phyloP scores from a whole-genome alignment of 2,329 filamentous ascomycete genomes.

The Fusarium pseudonygamai region DNA sequence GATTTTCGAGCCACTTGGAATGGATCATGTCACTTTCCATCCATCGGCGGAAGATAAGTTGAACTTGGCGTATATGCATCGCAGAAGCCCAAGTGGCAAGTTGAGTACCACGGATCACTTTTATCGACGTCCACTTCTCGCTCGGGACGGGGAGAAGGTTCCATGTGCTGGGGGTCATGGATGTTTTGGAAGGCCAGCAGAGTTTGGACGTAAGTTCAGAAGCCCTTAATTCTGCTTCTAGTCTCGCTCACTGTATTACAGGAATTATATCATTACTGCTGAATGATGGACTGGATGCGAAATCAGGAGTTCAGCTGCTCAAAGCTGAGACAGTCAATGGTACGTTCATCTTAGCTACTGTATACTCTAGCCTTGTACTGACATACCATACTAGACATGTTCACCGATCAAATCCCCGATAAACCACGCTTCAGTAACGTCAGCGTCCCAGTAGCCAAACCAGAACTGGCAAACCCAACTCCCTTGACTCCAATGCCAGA shows the following conservation, averaged over 20 bases:
- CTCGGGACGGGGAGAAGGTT: background rate
- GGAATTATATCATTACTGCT: background rate
- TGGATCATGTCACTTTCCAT: background rate
- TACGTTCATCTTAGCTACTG: background rate
- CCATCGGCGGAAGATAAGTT: background rate
- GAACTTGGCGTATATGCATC: background rate
- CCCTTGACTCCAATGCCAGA: background rate
- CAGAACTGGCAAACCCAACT: background rate
- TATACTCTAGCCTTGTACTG: no score
- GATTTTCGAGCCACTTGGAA: rapidly evolving
- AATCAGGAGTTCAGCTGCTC: background rate
- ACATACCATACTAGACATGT: background rate
- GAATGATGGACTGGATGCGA: rapidly evolving
- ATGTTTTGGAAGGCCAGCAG: background rate
- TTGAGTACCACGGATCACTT: background rate
- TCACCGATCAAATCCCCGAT: background rate
- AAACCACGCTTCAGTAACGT: background rate
- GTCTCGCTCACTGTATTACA: rapidly evolving
- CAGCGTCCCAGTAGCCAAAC: background rate
- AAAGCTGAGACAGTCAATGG: background rate
- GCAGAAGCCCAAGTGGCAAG: background rate
- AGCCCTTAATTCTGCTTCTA: rapidly evolving
- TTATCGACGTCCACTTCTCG: background rate
- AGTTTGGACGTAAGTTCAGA: background rate
- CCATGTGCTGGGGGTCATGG: background rate